Base-by-base conservation (phyloP, 768 basidiomycete genomes). In the Fomitopsis serialis region DNA sequence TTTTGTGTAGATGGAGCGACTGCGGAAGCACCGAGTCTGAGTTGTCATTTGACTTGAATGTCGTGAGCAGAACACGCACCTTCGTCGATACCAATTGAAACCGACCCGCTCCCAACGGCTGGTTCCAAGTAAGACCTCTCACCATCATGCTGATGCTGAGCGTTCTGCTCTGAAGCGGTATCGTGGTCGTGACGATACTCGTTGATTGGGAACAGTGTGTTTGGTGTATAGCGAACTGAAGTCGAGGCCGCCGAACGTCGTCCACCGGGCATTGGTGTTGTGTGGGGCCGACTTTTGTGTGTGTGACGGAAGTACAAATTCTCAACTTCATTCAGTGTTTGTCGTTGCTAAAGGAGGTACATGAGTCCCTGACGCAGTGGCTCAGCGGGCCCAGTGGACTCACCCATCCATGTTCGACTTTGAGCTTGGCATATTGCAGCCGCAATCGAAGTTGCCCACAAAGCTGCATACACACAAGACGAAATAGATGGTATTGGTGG, bases 361-460 rank as follows among this genome's bases (percentile, higher is more conserved):
- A 11, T 32, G 11, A 32, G 29, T 32, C 29, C 6, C 11, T 32
- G 29, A 11, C 29, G 29, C 29, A 32, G 6, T 32, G 29, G 6
- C 11, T 6, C 29, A 32, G 29, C 42, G 17, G 12, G 22, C 22
- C 42, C 15, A 15, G n/a, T n/a, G 24, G 15, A 50, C 82, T 40
- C 65, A 88, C 87, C 88, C 88, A 90, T 42, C 88, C 87, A 64
- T 88, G 78, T 58, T 90, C 87, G 46, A 90, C 87, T 63, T 90
- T 90, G 54, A 90, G 72, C 63, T 78, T 76, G 13, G 88, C 88
- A 61, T 89, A 90, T 61, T 86, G 87, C 17, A 90, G 72, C 23
- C 88, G 79, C 68, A 87, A 75, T 61, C 85, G 84, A 22, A 90
- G 73, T 57, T 89, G 86, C 56, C 84, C 76, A 2, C 83, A 82